Base-by-base conservation (phyloP, 75 land plant genomes). In the Sequoia sempervirens region DNA sequence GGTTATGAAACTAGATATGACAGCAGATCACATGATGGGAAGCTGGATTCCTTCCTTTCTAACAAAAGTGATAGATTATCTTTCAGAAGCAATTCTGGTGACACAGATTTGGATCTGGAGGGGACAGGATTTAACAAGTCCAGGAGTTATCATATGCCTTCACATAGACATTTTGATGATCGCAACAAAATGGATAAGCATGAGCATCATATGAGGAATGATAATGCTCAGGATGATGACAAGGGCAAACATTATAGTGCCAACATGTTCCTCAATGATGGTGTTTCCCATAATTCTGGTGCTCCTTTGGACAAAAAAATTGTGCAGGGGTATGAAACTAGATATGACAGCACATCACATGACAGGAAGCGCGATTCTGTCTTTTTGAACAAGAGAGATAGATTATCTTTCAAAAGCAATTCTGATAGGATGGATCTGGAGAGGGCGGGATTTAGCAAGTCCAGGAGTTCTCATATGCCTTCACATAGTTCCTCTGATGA, bases 301-400 rank as follows among this genome's bases (percentile, higher is more conserved):
- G 5, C 26, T n/a, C 5, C 79, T 40, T 75, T 45, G 15, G 80
- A 78, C 12, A n/a, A 78, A 78, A 45, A 12, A 28, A 37, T 5
- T 58, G 14, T 56, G 45, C 6, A 79, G 34, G 46, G 40, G 30
- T 46, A 15, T 50, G 85, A 76, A 82, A 20, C 52, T 17, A 74
- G 80, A 40, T 52, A 45, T n/a, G 40, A 86, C 87, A 28, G 84
- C 43, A 46, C 32, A 85, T 80, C 58, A 32, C 23, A 69, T 81
- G 69, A 34, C 36, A 26, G 76, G 81, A 80, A 76, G 78, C 52
- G 82, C 30, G 17, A 26, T 66, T 52, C 75, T 85, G 36, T 50
- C 66, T n/a, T 75, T 82, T 53, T 32, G 6, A 38, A 75, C 37
- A 81, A 66, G 81, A 45, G 50, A 50, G 53, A 50, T 50, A 50